phyloP scores from a whole-genome alignment of 768 basidiomycete genomes.

The Rhodosporidiobolus odoratus region DNA sequence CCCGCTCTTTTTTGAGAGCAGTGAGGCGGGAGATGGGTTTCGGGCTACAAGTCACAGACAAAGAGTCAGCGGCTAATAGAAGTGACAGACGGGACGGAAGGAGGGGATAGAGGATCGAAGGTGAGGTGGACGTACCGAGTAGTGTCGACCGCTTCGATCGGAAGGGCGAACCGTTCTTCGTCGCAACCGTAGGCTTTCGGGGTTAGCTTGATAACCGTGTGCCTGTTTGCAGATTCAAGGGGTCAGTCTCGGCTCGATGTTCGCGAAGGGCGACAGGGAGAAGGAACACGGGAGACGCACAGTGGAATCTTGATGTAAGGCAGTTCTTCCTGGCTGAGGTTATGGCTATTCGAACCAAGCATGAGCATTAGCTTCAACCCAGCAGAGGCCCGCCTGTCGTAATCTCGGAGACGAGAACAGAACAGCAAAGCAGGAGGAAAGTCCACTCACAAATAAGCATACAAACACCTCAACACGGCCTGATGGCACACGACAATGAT shows the following conservation, averaged over 20 bases:
- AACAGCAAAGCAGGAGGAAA: neutral
- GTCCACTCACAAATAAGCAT: constrained; percentile 75
- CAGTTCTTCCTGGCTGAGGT: constrained; percentile 82
- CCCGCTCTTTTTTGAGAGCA: constrained; percentile 19
- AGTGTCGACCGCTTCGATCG: constrained; percentile 89
- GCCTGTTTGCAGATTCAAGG: constrained; percentile 51
- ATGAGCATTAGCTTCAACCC: neutral
- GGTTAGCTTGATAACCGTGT: constrained; percentile 96
- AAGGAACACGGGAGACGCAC: neutral
- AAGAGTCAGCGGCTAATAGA: neutral
- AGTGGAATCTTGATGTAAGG: constrained; percentile 94
- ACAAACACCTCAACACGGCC: constrained; percentile 54
- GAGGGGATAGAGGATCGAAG: too few species aligned
- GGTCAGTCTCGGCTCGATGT: neutral
- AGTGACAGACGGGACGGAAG: neutral
- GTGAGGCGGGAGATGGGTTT: constrained; percentile 1
- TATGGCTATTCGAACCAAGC: constrained; percentile 49
- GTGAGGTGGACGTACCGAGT: constrained; percentile 54
- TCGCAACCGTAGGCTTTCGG: constrained; percentile 98
- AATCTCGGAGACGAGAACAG: neutral
- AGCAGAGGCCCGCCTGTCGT: too few species aligned
- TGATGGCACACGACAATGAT: constrained; percentile 96
- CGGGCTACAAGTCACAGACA: neutral
- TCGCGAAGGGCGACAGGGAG: too few species aligned
- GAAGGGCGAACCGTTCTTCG: constrained; percentile 77